These are phyloP conservation scores for Myxozyma geophila DNA, from an alignment of 805 yeast species.

Conservation along the genomic window DNA sequence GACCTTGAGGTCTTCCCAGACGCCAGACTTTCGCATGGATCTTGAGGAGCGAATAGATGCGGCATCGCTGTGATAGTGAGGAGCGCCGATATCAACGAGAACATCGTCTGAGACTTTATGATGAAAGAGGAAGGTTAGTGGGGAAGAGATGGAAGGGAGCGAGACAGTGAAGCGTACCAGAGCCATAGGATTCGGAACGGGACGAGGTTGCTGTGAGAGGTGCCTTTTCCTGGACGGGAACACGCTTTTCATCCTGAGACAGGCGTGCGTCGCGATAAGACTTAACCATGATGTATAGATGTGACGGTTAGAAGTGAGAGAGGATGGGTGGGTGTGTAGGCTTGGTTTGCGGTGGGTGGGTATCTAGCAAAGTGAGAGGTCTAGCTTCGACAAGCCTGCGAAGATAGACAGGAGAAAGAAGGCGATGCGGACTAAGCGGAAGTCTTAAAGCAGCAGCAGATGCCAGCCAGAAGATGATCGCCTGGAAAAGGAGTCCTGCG, in stretches of 20 bases:
- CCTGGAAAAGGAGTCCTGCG: too few species aligned
- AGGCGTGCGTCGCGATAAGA: constrained; percentile 13
- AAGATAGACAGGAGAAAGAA: background rate
- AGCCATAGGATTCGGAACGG: constrained; percentile 15
- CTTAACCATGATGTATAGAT: constrained; percentile 10
- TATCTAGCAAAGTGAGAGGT: background rate
- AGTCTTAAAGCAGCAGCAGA: background rate
- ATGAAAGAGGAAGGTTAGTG: background rate
- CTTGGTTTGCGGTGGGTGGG: background rate
- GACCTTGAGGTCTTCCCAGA: constrained; percentile 16
- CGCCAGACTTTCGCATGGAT: constrained; percentile 3
- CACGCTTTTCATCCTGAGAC: constrained; percentile 32
- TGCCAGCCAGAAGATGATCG: background rate
- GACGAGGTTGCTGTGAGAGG: constrained; percentile 17
- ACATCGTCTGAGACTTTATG: constrained; percentile 23
- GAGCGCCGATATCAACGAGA: constrained; percentile 27
- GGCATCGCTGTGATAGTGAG: constrained; percentile 17
- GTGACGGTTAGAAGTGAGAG: background rate
- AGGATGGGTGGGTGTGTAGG: background rate
- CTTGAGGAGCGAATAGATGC: constrained; percentile 21
- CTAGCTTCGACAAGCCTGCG: constrained; percentile 5
- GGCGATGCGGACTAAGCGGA: background rate
- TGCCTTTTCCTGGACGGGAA: constrained; percentile 22
- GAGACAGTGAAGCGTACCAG: constrained; percentile 15
- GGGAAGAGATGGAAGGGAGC: background rate